phyloP scores from a whole-genome alignment of 495 filamentous ascomycete species.

The Neurospora tetraspora region DNA sequence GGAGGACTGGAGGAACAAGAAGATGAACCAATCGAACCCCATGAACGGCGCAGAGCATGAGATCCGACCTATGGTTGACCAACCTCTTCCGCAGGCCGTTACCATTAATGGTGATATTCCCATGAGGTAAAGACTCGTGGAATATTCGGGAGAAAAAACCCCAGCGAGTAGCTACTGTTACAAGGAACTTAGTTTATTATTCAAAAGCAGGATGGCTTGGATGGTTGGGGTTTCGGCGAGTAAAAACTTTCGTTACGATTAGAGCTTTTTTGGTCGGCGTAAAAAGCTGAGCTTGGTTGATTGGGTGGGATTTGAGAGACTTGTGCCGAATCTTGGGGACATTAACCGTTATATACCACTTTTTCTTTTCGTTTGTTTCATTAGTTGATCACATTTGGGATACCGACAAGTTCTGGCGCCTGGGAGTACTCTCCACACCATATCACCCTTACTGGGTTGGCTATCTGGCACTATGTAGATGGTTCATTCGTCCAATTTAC shows the following conservation, averaged over 20 bases:
- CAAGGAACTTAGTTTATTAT: neutral
- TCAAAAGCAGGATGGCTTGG: neutral
- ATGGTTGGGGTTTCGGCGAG: neutral
- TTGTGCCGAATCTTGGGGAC: neutral
- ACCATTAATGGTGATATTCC: conserved; percentile 3
- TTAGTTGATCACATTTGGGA: neutral
- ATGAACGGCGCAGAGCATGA: neutral
- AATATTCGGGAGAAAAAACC: neutral
- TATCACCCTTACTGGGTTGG: neutral
- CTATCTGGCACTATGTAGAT: neutral
- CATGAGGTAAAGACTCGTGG: neutral
- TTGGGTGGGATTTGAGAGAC: neutral
- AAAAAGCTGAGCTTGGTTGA: neutral
- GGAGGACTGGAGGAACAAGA: conserved; percentile 74
- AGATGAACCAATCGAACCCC: conserved; percentile 20
- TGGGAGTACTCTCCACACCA: neutral
- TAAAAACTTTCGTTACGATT: neutral
- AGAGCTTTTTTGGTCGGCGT: neutral
- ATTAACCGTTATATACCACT: neutral
- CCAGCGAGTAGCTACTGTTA: neutral
- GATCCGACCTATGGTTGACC: neutral
- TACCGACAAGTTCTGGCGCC: neutral
- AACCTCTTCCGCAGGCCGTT: neutral
- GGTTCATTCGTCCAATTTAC: neutral
- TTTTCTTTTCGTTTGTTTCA: neutral